Evolutionary conservation across 176 grass and related monocot species (phyloP).

Genomic region (Hyparrhenia diplandra): DNA sequence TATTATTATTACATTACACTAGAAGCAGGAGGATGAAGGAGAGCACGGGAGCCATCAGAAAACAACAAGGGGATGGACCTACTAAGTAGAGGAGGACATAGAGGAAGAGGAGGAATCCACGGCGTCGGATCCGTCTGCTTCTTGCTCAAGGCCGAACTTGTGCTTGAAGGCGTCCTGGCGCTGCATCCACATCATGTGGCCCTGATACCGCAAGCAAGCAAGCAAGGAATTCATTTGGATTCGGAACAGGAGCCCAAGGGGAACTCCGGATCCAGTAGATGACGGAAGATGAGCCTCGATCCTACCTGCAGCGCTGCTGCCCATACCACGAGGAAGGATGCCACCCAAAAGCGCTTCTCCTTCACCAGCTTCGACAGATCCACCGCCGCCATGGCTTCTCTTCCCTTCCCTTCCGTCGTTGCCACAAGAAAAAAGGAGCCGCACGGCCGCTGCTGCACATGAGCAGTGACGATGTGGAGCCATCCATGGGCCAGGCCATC

Average conservation of each 20-base stretch:
- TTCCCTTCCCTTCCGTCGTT: background rate
- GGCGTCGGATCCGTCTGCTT: background rate
- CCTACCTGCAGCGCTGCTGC: slow-evolving; percentile 75
- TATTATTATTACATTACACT: too few relatives aligned
- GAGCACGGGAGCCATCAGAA: background rate
- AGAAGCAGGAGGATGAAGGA: too few relatives aligned
- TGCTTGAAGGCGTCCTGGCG: slow-evolving; percentile 81
- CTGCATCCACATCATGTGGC: slow-evolving; percentile 90
- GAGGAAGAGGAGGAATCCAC: background rate
- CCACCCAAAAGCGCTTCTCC: slow-evolving; percentile 81
- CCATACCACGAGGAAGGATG: slow-evolving; percentile 73
- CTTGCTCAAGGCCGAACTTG: slow-evolving; percentile 44
- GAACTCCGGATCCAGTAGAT: background rate
- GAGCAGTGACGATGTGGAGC: too few relatives aligned
- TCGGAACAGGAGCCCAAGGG: background rate
- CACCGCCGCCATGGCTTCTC: slow-evolving; percentile 12
- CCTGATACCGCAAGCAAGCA: too few relatives aligned
- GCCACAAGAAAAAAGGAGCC: too few relatives aligned
- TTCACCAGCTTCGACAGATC: slow-evolving; percentile 54
- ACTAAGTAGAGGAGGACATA: background rate
- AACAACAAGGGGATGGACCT: background rate
- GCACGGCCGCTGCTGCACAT: too few relatives aligned
- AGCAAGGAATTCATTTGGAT: background rate
- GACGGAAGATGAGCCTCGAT: background rate
- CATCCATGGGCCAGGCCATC: too few relatives aligned